phyloP scores from a whole-genome alignment of 495 filamentous ascomycete species.

The Cercophora sp. region DNA sequence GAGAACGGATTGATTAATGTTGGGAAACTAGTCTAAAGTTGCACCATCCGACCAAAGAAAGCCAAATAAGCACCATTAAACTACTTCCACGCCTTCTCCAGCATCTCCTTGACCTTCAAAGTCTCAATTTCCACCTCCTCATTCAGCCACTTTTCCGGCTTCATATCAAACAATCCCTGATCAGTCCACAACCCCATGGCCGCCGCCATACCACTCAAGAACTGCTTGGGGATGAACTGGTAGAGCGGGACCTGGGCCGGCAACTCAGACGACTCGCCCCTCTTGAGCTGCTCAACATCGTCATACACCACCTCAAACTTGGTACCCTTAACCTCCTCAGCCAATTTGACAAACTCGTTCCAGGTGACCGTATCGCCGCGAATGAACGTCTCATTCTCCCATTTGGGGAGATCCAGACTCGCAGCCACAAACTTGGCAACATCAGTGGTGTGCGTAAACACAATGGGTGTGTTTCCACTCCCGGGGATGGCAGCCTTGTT shows the following conservation, averaged over 20 bases:
- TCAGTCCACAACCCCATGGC: constrained; percentile 30
- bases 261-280: constrained; percentile 46
- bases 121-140: constrained; percentile 3
- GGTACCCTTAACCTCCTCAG: constrained; percentile 45
- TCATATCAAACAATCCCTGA: constrained; percentile 25
- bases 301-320: constrained; percentile 51
- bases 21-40: too few relatives aligned
- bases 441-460: constrained; percentile 53
- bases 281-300: constrained; percentile 40
- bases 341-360: constrained; percentile 43
- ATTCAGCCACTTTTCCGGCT: constrained; percentile 17
- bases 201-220: constrained; percentile 27
- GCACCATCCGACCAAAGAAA: too few relatives aligned
- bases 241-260: constrained; percentile 31
- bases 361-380: constrained; percentile 47
- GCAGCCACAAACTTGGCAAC: constrained; percentile 48
- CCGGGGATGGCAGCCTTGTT: constrained; percentile 51
- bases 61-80: too few relatives aligned
- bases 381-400: constrained; percentile 42
- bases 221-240: constrained; percentile 31
- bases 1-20: too few relatives aligned
- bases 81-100: constrained; percentile 3
- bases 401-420: constrained; percentile 40
- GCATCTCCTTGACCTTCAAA: constrained; percentile 6
- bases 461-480: constrained; percentile 41